Conservation (phyloP, 1,284 basidiomycete species). For the Porphyrellus sp. region DNA sequence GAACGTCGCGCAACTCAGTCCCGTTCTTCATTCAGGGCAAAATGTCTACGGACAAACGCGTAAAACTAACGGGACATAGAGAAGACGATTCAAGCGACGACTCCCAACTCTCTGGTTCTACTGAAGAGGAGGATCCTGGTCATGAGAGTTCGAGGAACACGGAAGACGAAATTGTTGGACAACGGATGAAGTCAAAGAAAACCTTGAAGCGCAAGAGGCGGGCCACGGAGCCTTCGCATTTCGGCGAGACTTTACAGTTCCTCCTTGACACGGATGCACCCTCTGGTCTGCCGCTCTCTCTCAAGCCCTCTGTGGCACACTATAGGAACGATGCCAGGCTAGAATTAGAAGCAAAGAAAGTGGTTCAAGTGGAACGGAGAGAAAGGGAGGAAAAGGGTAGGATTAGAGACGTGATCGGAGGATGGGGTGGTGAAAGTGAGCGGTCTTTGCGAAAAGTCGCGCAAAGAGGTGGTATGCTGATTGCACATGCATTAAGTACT, state of each 20-base stretch:
- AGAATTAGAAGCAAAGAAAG: slow-evolving; percentile 65
- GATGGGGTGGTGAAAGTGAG: slow-evolving; percentile 79
- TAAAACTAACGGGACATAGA: slow-evolving; percentile 36
- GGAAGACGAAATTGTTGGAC: slow-evolving; percentile 60
- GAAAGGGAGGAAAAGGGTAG: slow-evolving; percentile 72
- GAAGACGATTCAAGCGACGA: slow-evolving; percentile 29
- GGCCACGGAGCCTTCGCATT: slow-evolving; percentile 69
- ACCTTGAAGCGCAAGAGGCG: slow-evolving; percentile 77
- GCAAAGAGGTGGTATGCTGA: slow-evolving; percentile 68
- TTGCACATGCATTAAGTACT: neutral
- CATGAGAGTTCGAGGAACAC: slow-evolving; percentile 43
- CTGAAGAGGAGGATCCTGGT: slow-evolving; percentile 33
- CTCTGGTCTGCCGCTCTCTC: slow-evolving; percentile 63
- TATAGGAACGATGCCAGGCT: slow-evolving; percentile 71
- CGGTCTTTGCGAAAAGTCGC: slow-evolving; percentile 75
- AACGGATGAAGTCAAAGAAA: slow-evolving; percentile 64
- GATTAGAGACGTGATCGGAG: slow-evolving; percentile 73
- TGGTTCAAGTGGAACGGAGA: slow-evolving; percentile 66
- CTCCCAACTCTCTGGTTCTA: slow-evolving; percentile 11
- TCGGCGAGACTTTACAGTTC: slow-evolving; percentile 68
- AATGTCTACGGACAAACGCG: slow-evolving; percentile 42
- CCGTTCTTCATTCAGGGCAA: neutral
- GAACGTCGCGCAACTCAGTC: neutral
- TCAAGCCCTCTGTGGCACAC: slow-evolving; percentile 68
- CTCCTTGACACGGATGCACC: slow-evolving; percentile 67